Base-by-base conservation (phyloP, 495 filamentous ascomycete species). In the Penicillium canariense region DNA sequence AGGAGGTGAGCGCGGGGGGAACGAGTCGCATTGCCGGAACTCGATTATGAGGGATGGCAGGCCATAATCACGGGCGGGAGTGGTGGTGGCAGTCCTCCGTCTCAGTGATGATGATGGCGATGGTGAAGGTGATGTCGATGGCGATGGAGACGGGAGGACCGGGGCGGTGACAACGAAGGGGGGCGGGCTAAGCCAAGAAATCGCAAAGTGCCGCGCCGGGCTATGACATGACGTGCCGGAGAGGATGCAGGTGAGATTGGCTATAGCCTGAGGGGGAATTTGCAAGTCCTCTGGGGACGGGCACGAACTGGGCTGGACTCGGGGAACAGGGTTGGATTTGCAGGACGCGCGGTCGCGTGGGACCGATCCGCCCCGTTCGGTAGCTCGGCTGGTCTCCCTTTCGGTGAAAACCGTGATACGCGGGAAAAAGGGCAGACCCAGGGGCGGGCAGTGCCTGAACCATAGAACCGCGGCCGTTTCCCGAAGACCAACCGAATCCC, bases 11-110 rank as follows among this genome's bases (percentile, higher is more conserved):
- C 28, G 20, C 6, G 28, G 27, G 49, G 22, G 52, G 53, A n/a
- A 54, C 44, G 46, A 48, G 50, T 39, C 27, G 59, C 64, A 67
- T 67, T 55, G 48, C 62, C 59, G 32, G 55, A 28, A 46, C 20
- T n/a, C n/a, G 48, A 15, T 15, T 44, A 46, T 17, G 18, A 38
- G 30, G 12, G 12, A 10, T 42, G 34, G 22, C 11, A 27, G 32
- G 39, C 25, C 50, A 52, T 52, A 27, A 15, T 49, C n/a, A n/a
- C n/a, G n/a, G 22, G 25, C 10, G 30, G 27, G 22, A 10, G 46
- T n/a, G n/a, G n/a, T n/a, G n/a, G n/a, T n/a, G n/a, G n/a, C n/a
- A n/a, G n/a, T n/a, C n/a, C n/a, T n/a, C n/a, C n/a, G n/a, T n/a
- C n/a, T n/a, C n/a, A 40, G 18, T 4, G 7, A 15, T 6, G 2